phyloP scores from a whole-genome alignment of 78 protist species.

The Planoprotostelium fungivorum region DNA sequence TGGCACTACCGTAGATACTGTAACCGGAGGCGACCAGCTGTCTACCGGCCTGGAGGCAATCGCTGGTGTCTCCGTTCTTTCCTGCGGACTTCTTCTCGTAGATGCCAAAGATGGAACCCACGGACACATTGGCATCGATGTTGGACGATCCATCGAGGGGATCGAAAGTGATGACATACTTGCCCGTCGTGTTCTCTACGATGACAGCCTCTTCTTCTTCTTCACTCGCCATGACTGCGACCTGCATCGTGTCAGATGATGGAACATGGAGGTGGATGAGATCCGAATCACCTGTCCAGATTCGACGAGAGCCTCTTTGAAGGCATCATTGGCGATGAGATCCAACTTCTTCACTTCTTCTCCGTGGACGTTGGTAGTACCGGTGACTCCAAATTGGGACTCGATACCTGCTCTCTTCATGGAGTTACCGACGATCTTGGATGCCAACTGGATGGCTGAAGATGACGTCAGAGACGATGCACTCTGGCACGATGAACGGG shows the following conservation, averaged over 20 bases:
- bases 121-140: constrained; percentile 72
- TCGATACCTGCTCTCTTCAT: constrained; percentile 67
- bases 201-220: constrained; percentile 47
- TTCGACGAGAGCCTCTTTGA: constrained; percentile 29
- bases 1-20: constrained; percentile 73
- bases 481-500: neutral
- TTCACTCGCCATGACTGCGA: constrained; percentile 38
- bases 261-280: too few relatives aligned
- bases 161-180: constrained; percentile 66
- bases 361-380: constrained; percentile 47
- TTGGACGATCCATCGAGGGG: constrained; percentile 82
- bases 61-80: constrained; percentile 2
- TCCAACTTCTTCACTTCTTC: constrained; percentile 64
- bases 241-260: too few relatives aligned
- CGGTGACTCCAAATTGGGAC: constrained; percentile 46
- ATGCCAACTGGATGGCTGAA: constrained; percentile 21
- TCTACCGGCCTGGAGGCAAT: constrained; percentile 51
- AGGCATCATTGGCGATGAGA: constrained; percentile 59
- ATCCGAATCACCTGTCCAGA: constrained; percentile 37
- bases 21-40: constrained; percentile 72
- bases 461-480: too few relatives aligned
- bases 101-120: constrained; percentile 87
- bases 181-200: constrained; percentile 13
- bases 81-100: constrained; percentile 40
- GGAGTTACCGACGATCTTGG: constrained; percentile 40